These are phyloP conservation scores for Fusarium longipes DNA, from an alignment of 2,329 filamentous ascomycete genomes.

Conservation along the genomic window DNA sequence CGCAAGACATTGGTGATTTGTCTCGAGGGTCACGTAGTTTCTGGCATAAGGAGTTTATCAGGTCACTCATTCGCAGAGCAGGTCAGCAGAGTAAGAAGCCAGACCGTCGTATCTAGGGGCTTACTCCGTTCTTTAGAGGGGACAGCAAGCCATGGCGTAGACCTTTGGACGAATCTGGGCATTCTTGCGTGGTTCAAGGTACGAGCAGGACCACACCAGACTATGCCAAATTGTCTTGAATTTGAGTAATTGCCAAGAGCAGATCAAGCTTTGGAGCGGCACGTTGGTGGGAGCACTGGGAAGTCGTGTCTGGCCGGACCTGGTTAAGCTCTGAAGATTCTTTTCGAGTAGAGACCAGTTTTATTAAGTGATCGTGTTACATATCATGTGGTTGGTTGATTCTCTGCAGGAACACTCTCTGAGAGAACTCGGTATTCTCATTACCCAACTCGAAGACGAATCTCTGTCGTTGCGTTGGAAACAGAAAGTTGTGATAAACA, in stretches of 20 bases:
- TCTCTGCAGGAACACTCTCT: neutral
- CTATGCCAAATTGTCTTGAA: neutral
- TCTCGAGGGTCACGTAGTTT: neutral
- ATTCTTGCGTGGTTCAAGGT: neutral
- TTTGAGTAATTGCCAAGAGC: neutral
- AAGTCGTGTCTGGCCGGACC: conserved; percentile 9
- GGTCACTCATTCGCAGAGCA: neutral
- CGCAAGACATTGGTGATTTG: conserved; percentile 28
- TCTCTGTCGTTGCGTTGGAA: too few relatives aligned
- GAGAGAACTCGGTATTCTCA: neutral
- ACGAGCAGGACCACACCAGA: neutral
- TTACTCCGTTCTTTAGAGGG: conserved; percentile 10
- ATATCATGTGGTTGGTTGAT: neutral
- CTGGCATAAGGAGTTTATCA: neutral
- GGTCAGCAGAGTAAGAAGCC: neutral
- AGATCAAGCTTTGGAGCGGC: neutral
- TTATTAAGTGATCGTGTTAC: neutral
- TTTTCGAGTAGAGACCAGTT: neutral
- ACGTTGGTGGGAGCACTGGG: conserved; percentile 3
- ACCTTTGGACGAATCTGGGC: neutral
- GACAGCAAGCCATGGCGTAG: conserved; percentile 10
- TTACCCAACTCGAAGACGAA: neutral
- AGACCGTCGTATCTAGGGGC: neutral
- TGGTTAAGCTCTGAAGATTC: conserved; percentile 5
- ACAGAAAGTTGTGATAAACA: neutral